Evolutionary conservation across 441 rosid genomes (phyloP), one percentile per base, ranked within the genome.

Genomic region (Viola pubescens): DNA sequence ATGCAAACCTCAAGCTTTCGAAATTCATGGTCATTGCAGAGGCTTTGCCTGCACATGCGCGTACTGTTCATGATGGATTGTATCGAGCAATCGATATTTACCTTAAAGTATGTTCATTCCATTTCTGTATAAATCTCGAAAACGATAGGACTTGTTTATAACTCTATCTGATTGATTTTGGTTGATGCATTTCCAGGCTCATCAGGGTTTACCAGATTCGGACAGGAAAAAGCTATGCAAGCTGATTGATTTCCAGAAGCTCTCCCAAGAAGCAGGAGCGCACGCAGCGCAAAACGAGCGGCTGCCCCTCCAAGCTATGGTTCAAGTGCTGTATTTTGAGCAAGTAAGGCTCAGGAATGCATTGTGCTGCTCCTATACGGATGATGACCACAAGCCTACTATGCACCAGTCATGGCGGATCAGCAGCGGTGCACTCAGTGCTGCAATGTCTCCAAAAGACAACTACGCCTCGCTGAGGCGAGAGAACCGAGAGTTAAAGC

Each of bases 271-370:
- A 63, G 97, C 94, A 1, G 97, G 97, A 14, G 92, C 94, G 7
- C 98, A 92, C 54, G 98, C 98, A 47, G 94, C 98, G 0, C 96
- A 92, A 61, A 92, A 92, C 54, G 98, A 92, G 68, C 85, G 98
- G 46, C 94, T 92, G 16, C 92, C 98, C 48, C 92, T 92, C 63
- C 98, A 92, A 67, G 87, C 98, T 9, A 87, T 89, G 3, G 97
- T 92, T 52, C 98, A 92, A 68, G 98, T 92, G 50, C 98, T 92
- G 54, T 92, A 89, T 73, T 89, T 92, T 51, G 98, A 89, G 82
- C 98, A 92, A 66, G 73, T 92, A 46, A 81, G 96, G 79, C 92
- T 92, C 39, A 73, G 98, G 70, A 89, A 79, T 62, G 62, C 94
- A 58, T 67, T 92, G 60, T 74, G 79, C 79, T 73, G 85, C 75